Conservation (phyloP, 441 rosid genomes). For the Dalechampia spathulata region DNA sequence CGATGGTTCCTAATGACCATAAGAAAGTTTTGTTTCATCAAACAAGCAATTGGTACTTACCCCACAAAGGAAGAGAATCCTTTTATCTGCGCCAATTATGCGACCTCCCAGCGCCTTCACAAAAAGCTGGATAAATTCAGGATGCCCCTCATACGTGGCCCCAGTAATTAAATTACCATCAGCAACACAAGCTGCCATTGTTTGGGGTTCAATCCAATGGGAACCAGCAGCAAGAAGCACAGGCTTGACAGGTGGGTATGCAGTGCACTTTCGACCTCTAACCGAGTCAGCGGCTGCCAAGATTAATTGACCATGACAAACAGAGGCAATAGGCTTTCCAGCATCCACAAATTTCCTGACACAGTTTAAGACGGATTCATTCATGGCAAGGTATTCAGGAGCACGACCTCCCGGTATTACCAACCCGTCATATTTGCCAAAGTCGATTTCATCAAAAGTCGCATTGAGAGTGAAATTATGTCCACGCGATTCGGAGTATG, state of each 20-base stretch:
- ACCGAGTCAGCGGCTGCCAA: conserved; percentile 62
- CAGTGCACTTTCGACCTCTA: conserved; percentile 60
- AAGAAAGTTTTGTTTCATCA: background rate
- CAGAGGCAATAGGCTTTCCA: conserved; percentile 61
- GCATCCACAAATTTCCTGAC: conserved; percentile 49
- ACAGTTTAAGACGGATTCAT: conserved; percentile 50
- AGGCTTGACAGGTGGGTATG: conserved; percentile 48
- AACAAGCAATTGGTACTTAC: conserved; percentile 29
- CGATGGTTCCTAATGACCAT: too few relatives aligned
- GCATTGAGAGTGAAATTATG: conserved; percentile 83
- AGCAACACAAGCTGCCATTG: conserved; percentile 40
- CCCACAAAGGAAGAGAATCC: conserved; percentile 84
- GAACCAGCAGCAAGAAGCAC: conserved; percentile 73
- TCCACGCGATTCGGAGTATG: conserved; percentile 60
- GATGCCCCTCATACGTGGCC: conserved; percentile 60
- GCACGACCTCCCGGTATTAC: conserved; percentile 89
- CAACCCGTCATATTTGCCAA: conserved; percentile 57
- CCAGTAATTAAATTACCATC: conserved; percentile 77
- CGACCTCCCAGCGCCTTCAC: conserved; percentile 66
- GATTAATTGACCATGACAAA: conserved; percentile 79
- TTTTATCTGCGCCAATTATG: conserved; percentile 42
- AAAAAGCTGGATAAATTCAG: conserved; percentile 56
- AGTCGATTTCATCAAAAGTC: conserved; percentile 59
- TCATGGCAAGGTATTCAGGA: conserved; percentile 71
- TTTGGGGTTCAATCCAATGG: conserved; percentile 64